A percentile compares a stretch with the other conserved stretches of the same genome.
phyloP scores from a whole-genome alignment of 805 yeast species.

The Wickerhamiella australiensis region DNA sequence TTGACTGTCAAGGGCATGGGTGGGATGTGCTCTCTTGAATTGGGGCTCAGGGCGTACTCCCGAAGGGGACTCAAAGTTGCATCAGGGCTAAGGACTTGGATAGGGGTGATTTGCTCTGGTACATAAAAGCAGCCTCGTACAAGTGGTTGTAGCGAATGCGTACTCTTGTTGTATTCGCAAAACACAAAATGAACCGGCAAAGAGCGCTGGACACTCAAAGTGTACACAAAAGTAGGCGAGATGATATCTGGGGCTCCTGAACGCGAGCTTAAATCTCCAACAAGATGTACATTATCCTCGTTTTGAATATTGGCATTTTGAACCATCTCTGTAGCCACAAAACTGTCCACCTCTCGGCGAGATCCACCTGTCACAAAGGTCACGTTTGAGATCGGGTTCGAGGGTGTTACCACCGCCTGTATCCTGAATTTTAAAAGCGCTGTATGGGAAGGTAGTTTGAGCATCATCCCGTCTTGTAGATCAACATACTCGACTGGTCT shows the following conservation, averaged over 20 bases:
- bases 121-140: slow-evolving; percentile 29
- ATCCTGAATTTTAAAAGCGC: slow-evolving; percentile 15
- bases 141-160: slow-evolving; percentile 26
- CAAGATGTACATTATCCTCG: slow-evolving; percentile 28
- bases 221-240: slow-evolving; percentile 24
- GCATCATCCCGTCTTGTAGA: slow-evolving; percentile 4
- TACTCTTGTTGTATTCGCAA: slow-evolving; percentile 30
- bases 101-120: slow-evolving; percentile 15
- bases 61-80: slow-evolving; percentile 8
- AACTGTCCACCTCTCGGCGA: slow-evolving; percentile 23
- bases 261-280: slow-evolving; percentile 27
- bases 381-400: slow-evolving; percentile 13
- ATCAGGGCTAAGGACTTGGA: slow-evolving; percentile 12
- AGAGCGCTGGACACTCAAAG: slow-evolving; percentile 7
- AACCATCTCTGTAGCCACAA: slow-evolving; percentile 28
- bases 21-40: not conserved
- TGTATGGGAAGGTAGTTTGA: slow-evolving; percentile 18
- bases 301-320: slow-evolving; percentile 31
- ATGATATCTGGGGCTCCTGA: slow-evolving; percentile 15
- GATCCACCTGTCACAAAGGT: slow-evolving; percentile 26
- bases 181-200: slow-evolving; percentile 30
- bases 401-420: slow-evolving; percentile 16
- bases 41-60: slow-evolving; percentile 5
- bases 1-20: slow-evolving; percentile 1
- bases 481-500: slow-evolving; percentile 11